Evolutionary conservation across 139 green algal genomes (phyloP), one percentile per base, ranked within the genome.

Genomic region (Chlamydomonas applanata): DNA sequence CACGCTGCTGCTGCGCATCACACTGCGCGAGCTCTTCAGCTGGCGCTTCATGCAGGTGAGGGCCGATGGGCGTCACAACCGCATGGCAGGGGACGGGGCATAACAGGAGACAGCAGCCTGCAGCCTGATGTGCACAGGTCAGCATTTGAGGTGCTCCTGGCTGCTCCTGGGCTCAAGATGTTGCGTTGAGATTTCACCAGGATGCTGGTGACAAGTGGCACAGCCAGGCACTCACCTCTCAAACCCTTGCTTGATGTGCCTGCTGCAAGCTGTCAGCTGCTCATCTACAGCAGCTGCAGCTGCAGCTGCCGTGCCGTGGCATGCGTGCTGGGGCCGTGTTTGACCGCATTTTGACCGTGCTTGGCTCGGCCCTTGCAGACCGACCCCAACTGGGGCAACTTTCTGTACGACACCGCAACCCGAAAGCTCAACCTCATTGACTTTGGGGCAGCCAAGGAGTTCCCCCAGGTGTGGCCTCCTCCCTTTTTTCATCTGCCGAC

Each of bases 321-420:
- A 57, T n/a, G n/a, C n/a, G n/a, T n/a, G n/a, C n/a, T n/a, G n/a
- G n/a, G n/a, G n/a, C n/a, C n/a, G n/a, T n/a, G n/a, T n/a, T n/a
- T n/a, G n/a, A n/a, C n/a, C n/a, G n/a, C n/a, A n/a, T 68, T 68
- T 9, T 45, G 7, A 46, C 7, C 11, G 13, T 68, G 61, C 13
- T 64, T 64, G 7, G 16, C 19, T 64, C 16, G 16, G 13, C 93
- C 87, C 78, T 90, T 93, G 87, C 92, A 97, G 88, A 98, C 95
- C 13, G 95, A 98, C 76, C 94, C 94, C 63, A 98, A 98, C 79
- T 95, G 91, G 90, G 92, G 93, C 79, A 99, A 99, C 90, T 99
- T 98, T 57, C 74, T 99, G 75, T 99, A 97, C 69, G 94, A 99
- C 74, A 45, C 74, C n/a, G 69, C 84, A 19, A 78, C 73, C 20